Conservation (phyloP, 2,329 filamentous ascomycete genomes). For the Monosporascus ibericus region DNA sequence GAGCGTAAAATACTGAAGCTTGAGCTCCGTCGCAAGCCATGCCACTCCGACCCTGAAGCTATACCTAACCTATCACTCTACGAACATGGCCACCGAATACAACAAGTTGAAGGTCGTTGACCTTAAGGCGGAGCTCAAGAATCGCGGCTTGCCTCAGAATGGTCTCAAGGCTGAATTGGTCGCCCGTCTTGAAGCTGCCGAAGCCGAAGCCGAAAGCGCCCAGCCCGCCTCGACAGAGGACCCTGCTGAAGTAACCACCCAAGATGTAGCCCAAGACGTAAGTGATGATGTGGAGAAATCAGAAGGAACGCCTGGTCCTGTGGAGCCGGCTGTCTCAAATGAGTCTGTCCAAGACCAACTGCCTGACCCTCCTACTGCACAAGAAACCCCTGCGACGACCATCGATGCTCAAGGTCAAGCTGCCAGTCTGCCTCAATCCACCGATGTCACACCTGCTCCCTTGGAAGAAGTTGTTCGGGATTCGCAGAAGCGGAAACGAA, state of each 20-base stretch:
- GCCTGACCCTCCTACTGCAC: slow-evolving; percentile 13
- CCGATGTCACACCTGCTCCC: slow-evolving; percentile 17
- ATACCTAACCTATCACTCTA: slow-evolving; percentile 1
- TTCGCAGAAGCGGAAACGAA: slow-evolving; percentile 59
- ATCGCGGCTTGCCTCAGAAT: slow-evolving; percentile 59
- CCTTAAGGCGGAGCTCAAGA: slow-evolving; percentile 68
- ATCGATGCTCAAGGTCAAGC: slow-evolving; percentile 5
- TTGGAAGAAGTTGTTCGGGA: slow-evolving; percentile 36
- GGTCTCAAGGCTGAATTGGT: slow-evolving; percentile 70
- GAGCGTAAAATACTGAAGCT: background rate
- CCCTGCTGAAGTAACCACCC: background rate
- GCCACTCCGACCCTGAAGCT: slow-evolving; percentile 8
- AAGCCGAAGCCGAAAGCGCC: slow-evolving; percentile 6
- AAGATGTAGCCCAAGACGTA: background rate
- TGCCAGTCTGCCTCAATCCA: slow-evolving; percentile 3
- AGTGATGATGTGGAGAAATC: background rate
- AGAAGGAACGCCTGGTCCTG: background rate
- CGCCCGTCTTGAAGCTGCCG: slow-evolving; percentile 46
- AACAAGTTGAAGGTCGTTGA: slow-evolving; percentile 65
- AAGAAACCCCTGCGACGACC: slow-evolving; percentile 8
- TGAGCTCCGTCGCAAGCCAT: slow-evolving; percentile 8
- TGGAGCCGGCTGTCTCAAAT: background rate
- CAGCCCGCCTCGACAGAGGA: slow-evolving; percentile 4
- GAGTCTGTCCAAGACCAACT: slow-evolving; percentile 1
- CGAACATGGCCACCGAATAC: slow-evolving; percentile 44